Percentiles rank a stretch among this genome's conserved stretches.
phyloP scores from a whole-genome alignment of 345 rosid species.

The Dipteronia sinensis region DNA sequence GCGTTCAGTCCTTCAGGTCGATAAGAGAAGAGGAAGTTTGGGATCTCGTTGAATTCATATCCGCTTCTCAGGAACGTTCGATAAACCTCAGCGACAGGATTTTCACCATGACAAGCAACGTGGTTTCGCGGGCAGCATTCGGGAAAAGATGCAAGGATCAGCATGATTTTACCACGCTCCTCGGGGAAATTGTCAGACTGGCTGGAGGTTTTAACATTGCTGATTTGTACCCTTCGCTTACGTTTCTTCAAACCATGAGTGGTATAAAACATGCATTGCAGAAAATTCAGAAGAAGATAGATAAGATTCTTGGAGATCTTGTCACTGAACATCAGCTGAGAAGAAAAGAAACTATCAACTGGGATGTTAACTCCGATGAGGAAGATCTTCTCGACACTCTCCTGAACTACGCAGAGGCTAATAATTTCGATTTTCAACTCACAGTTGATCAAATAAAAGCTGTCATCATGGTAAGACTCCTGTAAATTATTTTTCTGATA shows the following conservation, averaged over 20 bases:
- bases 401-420: slow-evolving; percentile 18
- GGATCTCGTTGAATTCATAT: slow-evolving; percentile 18
- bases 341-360: background rate
- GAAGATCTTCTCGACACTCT: slow-evolving; percentile 28
- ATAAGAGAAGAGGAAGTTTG: slow-evolving; percentile 19
- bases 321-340: slow-evolving; percentile 13
- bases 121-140: background rate
- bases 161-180: slow-evolving; percentile 3
- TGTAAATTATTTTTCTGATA: background rate
- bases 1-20: slow-evolving; percentile 2
- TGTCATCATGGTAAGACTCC: slow-evolving; percentile 1
- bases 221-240: slow-evolving; percentile 24
- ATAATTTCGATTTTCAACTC: slow-evolving; percentile 16
- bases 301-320: slow-evolving; percentile 20
- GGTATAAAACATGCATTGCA: slow-evolving; percentile 15
- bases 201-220: slow-evolving; percentile 13
- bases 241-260: slow-evolving; percentile 9
- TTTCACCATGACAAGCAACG: background rate
- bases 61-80: background rate
- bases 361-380: background rate
- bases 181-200: background rate
- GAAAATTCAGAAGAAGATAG: slow-evolving; percentile 15
- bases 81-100: slow-evolving; percentile 25
- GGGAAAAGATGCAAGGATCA: slow-evolving; percentile 20
- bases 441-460: slow-evolving; percentile 14